Base-by-base conservation (phyloP, 495 filamentous ascomycete genomes). In the Penicillium ochrochloron region DNA sequence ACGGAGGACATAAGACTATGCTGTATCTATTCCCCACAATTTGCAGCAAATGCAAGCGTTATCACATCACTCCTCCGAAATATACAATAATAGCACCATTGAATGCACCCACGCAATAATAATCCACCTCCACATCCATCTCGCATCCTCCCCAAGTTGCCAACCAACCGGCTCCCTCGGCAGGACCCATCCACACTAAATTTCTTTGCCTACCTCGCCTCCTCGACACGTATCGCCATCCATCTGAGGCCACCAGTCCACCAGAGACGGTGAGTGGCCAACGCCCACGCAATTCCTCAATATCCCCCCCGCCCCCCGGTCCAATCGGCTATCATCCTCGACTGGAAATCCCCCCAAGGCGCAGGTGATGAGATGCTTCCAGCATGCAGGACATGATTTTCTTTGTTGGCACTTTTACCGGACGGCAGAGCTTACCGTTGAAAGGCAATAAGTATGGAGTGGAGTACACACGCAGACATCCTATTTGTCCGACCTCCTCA, bases 311-410 rank as follows among this genome's bases (percentile, higher is more conserved):
- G 17, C 25, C 12, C 48, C 23, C 48, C 48, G 14, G 27, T 0
- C 48, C 48, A 52, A 52, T 52, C 48, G 48, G 25, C 48, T 52
- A 7, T 21, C 14, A 52, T 52, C 48, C 48, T 31, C 48, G 48
- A 15, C 48, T n/a, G 27, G 25, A 52, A 52, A 52, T 31, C 27
- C 48, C 48, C 21, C n/a, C 3, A 48, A 10, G 25, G 25, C 25
- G 2, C 25, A 27, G 25, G 44, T 7, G 44, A 48, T 48, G 39
- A 42, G 15, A 33, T 11, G 42, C 42, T 23, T 48, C 42, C 19
- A 46, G 42, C n/a, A 21, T 17, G 42, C 42, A 48, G 42, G 42
- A 19, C 42, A 48, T 19, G 1, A 19, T 9, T 44, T 41, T 41
- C 44, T 3, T 25, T 12, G 44, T 12, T 48, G n/a, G n/a, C 42